Base-by-base conservation (phyloP, 2,329 filamentous ascomycete species). In the Ceratocystis diversiconidia region DNA sequence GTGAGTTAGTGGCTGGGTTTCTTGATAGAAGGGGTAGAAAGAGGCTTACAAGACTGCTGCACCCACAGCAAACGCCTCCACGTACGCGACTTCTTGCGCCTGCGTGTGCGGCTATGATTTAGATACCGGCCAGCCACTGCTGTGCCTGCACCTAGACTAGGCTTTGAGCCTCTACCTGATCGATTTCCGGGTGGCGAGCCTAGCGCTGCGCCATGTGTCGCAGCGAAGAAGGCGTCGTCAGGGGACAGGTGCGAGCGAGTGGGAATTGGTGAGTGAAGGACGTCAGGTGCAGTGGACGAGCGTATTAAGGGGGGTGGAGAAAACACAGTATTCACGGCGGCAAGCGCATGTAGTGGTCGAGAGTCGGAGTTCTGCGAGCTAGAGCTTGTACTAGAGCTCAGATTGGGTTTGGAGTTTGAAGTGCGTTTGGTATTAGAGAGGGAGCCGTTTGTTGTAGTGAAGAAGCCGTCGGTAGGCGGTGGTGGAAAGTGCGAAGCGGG, bases 1-100 rank as follows among this genome's bases (percentile, higher is more conserved):
- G 63, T 22, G 19, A 17, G 19, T 25, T n/a, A 63, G 60, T 7
- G 19, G 15, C 17, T 17, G 46, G n/a, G 15, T 19, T 48, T 25
- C 6, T 43, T 65, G 30, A 80, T 72, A 1, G 74, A 75, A 1
- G 76, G 75, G 1, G 17, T 1, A n/a, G 48, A 19, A 15, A 50
- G 50, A 73, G 28, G 76, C 85, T 69, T 78, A 92, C 89, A 96
- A 43, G 89, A 89, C 74, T 97, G 94, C 76, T 95, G 96, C 72
- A 99, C 92, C 94, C 94, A 99, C 65, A 99, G 82, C 69, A 99
- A 77, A 78, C 97, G 97, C 80, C 95, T 95, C 89, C 92, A 97
- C 10, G 84, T 84, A 62, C 85, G 83, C 72, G 84, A 83, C 65
- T 85, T 84, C 72, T 86, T 89, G 69, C 86, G 80, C 71, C 85